These are phyloP conservation scores for Hydnum rufescens DNA, from an alignment of 768 basidiomycete species.

Conservation along the genomic window DNA sequence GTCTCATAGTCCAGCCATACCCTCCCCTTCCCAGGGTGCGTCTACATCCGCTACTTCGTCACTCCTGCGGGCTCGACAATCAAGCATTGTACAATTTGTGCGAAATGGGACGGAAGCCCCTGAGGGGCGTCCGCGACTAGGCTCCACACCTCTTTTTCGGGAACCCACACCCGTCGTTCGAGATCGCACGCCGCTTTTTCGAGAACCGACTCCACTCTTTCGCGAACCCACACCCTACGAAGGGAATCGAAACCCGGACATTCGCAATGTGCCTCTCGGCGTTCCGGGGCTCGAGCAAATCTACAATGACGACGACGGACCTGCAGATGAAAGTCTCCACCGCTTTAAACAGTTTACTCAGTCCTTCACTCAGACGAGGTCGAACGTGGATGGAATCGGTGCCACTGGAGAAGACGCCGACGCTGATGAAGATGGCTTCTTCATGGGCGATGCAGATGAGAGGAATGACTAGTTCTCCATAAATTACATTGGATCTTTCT, in stretches of 20 bases:
- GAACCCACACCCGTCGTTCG: not conserved
- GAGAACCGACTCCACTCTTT: not conserved
- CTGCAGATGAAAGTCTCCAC: not conserved
- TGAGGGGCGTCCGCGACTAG: not conserved
- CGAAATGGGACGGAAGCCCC: not conserved
- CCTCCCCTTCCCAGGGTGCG: constrained; percentile 17
- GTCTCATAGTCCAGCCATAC: constrained; percentile 70
- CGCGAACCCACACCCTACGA: not conserved
- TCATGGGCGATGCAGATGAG: not conserved
- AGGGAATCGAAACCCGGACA: not conserved
- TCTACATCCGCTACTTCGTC: not conserved
- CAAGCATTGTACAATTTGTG: not conserved
- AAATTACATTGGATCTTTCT: not conserved
- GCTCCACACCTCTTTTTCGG: not conserved
- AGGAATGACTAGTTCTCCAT: not conserved
- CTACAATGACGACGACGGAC: not conserved
- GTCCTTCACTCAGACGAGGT: not conserved
- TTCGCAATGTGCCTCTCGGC: not conserved
- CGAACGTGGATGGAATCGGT: not conserved
- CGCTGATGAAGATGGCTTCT: not conserved
- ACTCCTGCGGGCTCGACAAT: not conserved
- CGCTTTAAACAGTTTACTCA: not conserved
- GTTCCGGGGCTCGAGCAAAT: not conserved
- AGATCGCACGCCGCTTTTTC: not conserved
- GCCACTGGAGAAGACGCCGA: constrained; percentile 1